Evolutionary conservation across 2,329 filamentous ascomycete species (phyloP).

Genomic region (Lachnellula subtilissima): DNA sequence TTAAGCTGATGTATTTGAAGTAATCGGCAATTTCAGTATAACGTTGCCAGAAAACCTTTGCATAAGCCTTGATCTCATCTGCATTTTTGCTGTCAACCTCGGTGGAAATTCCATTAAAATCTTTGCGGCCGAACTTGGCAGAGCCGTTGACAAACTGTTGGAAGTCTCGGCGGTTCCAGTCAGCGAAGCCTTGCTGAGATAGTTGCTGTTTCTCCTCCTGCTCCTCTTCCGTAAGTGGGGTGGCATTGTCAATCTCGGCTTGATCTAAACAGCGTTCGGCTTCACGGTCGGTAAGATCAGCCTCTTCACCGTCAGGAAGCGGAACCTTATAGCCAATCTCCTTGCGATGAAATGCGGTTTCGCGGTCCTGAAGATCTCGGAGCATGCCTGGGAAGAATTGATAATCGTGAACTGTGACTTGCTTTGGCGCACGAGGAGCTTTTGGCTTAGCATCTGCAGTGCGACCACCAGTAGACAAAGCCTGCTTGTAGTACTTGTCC

Average conservation of each 20-base stretch:
- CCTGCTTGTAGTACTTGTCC: slow-evolving; percentile 96
- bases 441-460: slow-evolving; percentile 86
- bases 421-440: slow-evolving; percentile 90
- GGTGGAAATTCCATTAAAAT: slow-evolving; percentile 77
- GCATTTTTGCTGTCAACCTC: slow-evolving; percentile 89
- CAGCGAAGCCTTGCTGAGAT: slow-evolving; percentile 78
- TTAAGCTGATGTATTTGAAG: slow-evolving; percentile 79
- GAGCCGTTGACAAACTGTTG: slow-evolving; percentile 97
- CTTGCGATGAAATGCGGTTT: slow-evolving; percentile 93
- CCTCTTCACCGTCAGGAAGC: slow-evolving; percentile 80
- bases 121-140: slow-evolving; percentile 82
- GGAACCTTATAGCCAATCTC: slow-evolving; percentile 95
- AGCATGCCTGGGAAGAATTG: slow-evolving; percentile 90
- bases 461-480: slow-evolving; percentile 72
- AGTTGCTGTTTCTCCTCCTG: slow-evolving; percentile 79
- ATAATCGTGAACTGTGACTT: slow-evolving; percentile 88
- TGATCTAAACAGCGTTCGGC: slow-evolving; percentile 85
- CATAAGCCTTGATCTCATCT: slow-evolving; percentile 82
- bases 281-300: slow-evolving; percentile 79
- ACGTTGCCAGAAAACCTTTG: slow-evolving; percentile 93
- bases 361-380: slow-evolving; percentile 86
- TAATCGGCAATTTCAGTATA: slow-evolving; percentile 89
- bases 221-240: slow-evolving; percentile 83
- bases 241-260: slow-evolving; percentile 87
- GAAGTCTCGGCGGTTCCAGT: slow-evolving; percentile 97